These are phyloP conservation scores for Lithocarpus polystachyus DNA, from an alignment of 306 rosid genomes.

Conservation along the genomic window DNA sequence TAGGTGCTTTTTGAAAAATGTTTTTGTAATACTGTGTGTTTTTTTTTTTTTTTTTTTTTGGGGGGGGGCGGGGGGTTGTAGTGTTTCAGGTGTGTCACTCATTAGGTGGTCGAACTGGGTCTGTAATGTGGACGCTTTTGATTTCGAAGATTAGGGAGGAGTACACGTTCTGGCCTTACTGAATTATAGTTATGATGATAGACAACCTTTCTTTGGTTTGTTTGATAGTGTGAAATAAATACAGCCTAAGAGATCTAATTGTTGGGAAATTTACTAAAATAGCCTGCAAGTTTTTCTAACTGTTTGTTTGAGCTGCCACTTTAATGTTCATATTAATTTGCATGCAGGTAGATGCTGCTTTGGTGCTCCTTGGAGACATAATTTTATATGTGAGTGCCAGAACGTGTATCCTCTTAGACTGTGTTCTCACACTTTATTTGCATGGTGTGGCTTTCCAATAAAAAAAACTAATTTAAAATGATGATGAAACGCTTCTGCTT, in stretches of 20 bases:
- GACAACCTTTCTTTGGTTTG: neutral
- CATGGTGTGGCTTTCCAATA: neutral
- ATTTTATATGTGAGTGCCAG: slow-evolving; percentile 63
- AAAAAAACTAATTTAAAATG: too few species aligned
- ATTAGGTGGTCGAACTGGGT: too few species aligned
- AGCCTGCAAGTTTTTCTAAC: neutral
- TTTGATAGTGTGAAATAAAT: too few species aligned
- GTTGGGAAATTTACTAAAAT: neutral
- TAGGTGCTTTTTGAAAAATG: neutral
- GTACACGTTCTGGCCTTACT: neutral
- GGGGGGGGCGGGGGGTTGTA: too few species aligned
- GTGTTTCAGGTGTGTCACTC: too few species aligned
- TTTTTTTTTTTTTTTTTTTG: too few species aligned
- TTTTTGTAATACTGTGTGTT: too few species aligned
- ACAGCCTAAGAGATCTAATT: neutral
- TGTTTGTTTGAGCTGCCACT: neutral
- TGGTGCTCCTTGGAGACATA: slow-evolving; percentile 74
- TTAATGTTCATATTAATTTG: slow-evolving; percentile 24
- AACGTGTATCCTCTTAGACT: slow-evolving; percentile 4
- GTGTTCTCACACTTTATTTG: neutral
- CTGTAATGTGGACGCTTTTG: too few species aligned
- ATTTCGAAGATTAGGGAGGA: too few species aligned
- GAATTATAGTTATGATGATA: neutral
- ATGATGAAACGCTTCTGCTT: too few species aligned
- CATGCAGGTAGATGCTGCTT: slow-evolving; percentile 82